Evolutionary conservation across 192 early-diverging fungal genomes (phyloP).

Genomic region (Podila clonocystis): DNA sequence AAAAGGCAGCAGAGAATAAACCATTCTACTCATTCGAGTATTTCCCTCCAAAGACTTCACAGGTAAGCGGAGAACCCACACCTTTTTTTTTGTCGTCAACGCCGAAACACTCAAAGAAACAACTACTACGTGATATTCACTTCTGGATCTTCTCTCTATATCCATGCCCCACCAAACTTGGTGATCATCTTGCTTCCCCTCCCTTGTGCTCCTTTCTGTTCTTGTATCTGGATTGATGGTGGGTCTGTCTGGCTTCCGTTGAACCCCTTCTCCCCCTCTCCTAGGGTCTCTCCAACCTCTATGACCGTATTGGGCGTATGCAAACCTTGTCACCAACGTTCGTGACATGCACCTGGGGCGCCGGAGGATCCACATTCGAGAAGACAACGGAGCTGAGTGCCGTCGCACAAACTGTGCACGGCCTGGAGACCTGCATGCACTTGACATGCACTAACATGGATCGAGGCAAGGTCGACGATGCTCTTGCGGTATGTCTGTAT

Average conservation of each 20-base stretch:
- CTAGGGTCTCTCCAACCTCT: constrained; percentile 83
- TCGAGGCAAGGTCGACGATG: constrained; percentile 77
- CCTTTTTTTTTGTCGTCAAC: background rate
- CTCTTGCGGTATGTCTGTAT: constrained; percentile 56
- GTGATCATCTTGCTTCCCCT: background rate
- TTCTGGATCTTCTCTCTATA: constrained; percentile 33
- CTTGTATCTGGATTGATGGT: constrained; percentile 31
- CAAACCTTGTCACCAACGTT: constrained; percentile 77
- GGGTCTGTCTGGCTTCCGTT: too few species aligned
- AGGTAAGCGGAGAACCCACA: constrained; percentile 37
- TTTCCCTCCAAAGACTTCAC: constrained; percentile 92
- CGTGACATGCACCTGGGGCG: constrained; percentile 88
- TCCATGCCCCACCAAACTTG: background rate
- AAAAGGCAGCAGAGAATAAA: constrained; percentile 64
- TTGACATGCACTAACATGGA: constrained; percentile 94
- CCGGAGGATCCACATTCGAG: constrained; percentile 81
- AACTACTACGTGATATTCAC: constrained; percentile 37
- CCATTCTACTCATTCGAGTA: constrained; percentile 90
- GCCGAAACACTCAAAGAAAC: background rate
- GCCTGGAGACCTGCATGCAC: constrained; percentile 86
- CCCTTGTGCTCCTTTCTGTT: constrained; percentile 6
- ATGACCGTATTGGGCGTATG: constrained; percentile 87
- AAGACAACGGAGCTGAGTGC: constrained; percentile 76
- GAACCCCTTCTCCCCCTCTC: background rate
- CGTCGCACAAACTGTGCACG: constrained; percentile 78